Base-by-base conservation (phyloP, 2,329 filamentous ascomycete genomes). In the Harringtonia aguacate region DNA sequence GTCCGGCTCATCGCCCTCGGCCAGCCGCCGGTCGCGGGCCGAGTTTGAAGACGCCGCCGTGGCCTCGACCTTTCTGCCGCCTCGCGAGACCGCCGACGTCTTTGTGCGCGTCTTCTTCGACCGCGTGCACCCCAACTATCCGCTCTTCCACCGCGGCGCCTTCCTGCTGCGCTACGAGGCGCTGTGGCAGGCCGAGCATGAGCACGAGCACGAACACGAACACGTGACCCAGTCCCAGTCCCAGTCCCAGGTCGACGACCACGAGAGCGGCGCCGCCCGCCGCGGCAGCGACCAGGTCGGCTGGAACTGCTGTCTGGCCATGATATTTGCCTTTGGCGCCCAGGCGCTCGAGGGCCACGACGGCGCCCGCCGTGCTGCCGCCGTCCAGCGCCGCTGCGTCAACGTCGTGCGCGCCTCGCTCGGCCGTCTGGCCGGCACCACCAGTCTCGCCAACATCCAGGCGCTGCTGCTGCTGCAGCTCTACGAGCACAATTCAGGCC, bases 401-500 rank as follows among this genome's bases (percentile, higher is more conserved):
- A 31, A 41, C 37, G 43, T 50, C 1, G 47, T 49, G 8, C 47
- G 49, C 22, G 39, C 42, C 22, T 47, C 49, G 12, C 40, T 50
- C 8, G 44, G 49, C 35, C 43, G 43, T 2, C 39, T 50, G 8
- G 41, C 47, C 5, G 49, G 46, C 34, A 49, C 43, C 14, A 49
- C 65, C 4, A 66, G 60, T 52, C 52, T 66, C 27, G 54, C 55
- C 40, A 61, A 65, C 1, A 59, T 68, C 10, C 64, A 67, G 52
- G 61, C 64, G 4, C 53, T 68, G 36, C 52, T 68, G 53, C 58
- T 68, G 10, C 60, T 62, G 8, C 61, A 64, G 10, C 50, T 66
- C 6, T 64, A 68, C 46, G 61, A 68, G 24, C 64, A 68, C 55
- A 67, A 68, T 50, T 65, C 64, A 2, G 65, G 64, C 50, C 63